A percentile compares a stretch with the other conserved stretches of the same genome.
phyloP scores from a whole-genome alignment of 1,284 basidiomycete genomes.

The Trichosporon coremiiforme region DNA sequence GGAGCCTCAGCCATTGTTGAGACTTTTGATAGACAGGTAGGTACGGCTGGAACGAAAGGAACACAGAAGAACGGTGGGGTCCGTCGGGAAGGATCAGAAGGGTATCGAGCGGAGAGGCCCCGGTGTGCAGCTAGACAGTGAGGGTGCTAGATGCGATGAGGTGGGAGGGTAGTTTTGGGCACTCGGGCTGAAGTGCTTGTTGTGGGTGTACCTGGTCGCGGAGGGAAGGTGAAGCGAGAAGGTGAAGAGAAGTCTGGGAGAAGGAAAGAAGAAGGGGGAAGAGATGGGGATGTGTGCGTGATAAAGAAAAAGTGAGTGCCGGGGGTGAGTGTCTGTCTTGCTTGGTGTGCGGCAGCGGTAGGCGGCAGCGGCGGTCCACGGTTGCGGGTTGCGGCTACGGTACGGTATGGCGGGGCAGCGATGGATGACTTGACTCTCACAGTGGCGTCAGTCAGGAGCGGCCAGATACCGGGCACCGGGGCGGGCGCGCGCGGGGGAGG shows the following conservation, averaged over 20 bases:
- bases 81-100: slow-evolving; percentile 14
- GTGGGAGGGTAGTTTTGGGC: not conserved
- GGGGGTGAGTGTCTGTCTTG: not conserved
- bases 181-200: not conserved
- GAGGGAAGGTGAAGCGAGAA: not conserved
- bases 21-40: not conserved
- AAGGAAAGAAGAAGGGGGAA: not conserved
- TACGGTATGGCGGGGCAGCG: slow-evolving; percentile 15
- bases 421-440: not conserved
- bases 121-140: not conserved
- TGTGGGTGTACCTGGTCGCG: slow-evolving; percentile 8
- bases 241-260: not conserved
- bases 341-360: not conserved
- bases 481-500: not conserved
- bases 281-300: not conserved
- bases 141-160: not conserved
- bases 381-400: slow-evolving; percentile 7
- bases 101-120: not conserved
- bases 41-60: not conserved
- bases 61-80: not conserved
- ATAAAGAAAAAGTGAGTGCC: slow-evolving; percentile 12
- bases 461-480: slow-evolving; percentile 10
- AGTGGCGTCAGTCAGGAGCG: not conserved
- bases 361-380: no score
- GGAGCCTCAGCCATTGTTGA: slow-evolving; percentile 11